Evolutionary conservation across 2,329 filamentous ascomycete species (phyloP).

Genomic region (Coniochaeta ligniaria): DNA sequence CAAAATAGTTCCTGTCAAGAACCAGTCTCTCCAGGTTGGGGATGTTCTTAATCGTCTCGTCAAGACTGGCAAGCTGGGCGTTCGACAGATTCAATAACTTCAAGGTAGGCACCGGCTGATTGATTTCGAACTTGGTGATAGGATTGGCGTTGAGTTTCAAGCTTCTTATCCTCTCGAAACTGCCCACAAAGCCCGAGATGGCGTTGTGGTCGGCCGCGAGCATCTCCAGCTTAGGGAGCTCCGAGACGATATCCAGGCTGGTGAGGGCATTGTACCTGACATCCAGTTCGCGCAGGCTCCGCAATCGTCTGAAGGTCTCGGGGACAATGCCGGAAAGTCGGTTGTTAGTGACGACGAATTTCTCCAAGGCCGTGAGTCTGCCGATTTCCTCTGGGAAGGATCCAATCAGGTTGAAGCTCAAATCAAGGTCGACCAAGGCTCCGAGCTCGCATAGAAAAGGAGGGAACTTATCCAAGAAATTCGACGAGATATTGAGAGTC

Average conservation of each 20-base stretch:
- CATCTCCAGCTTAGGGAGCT: conserved; percentile 79
- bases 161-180: conserved; percentile 77
- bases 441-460: conserved; percentile 75
- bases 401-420: conserved; percentile 91
- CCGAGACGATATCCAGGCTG: conserved; percentile 79
- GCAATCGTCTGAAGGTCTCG: conserved; percentile 62
- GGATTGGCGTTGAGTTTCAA: conserved; percentile 92
- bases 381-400: conserved; percentile 73
- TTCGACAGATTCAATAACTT: conserved; percentile 85
- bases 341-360: conserved; percentile 95
- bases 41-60: conserved; percentile 82
- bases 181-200: conserved; percentile 82
- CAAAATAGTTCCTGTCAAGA: conserved; percentile 92
- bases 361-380: conserved; percentile 70
- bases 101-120: conserved; percentile 67
- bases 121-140: conserved; percentile 86
- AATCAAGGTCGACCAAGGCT: conserved; percentile 83
- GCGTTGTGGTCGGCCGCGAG: conserved; percentile 88
- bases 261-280: conserved; percentile 88
- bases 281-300: conserved; percentile 82
- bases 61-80: conserved; percentile 83
- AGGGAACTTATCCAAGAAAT: conserved; percentile 80
- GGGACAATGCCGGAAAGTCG: conserved; percentile 71
- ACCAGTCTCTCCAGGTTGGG: conserved; percentile 80
- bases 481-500: conserved; percentile 87